phyloP scores from a whole-genome alignment of 169 alveolate species.

The Eimeria mitis region DNA sequence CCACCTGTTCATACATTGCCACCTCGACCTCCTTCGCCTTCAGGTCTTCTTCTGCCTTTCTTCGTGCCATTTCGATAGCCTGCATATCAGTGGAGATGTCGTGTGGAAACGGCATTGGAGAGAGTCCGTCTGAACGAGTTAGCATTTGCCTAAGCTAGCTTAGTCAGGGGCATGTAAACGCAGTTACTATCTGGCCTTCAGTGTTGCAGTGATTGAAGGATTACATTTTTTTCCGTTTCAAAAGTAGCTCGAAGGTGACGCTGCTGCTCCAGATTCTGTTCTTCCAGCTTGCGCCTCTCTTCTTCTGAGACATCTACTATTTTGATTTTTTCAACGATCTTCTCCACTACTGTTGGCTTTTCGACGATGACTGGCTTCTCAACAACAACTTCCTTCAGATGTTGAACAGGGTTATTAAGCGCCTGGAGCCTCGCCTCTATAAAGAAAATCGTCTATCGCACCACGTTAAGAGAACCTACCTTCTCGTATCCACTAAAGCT shows the following conservation, averaged over 20 bases:
- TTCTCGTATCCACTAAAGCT: background rate
- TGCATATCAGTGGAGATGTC: background rate
- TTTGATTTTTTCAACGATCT: slow-evolving; percentile 21
- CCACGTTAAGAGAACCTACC: background rate
- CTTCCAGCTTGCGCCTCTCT: slow-evolving; percentile 49
- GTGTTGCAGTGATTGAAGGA: background rate
- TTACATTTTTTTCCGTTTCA: slow-evolving; percentile 55
- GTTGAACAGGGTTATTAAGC: background rate
- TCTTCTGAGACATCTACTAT: slow-evolving; percentile 38
- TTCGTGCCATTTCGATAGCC: slow-evolving; percentile 49
- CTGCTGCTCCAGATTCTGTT: slow-evolving; percentile 11
- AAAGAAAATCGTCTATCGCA: background rate
- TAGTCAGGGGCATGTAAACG: no score
- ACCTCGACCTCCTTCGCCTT: slow-evolving; percentile 39
- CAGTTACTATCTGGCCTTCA: background rate
- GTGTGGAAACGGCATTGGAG: background rate
- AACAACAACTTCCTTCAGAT: background rate
- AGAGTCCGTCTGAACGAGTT: background rate
- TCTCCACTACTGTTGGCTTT: slow-evolving; percentile 15
- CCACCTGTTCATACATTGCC: slow-evolving; percentile 24
- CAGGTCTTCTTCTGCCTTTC: slow-evolving; percentile 50
- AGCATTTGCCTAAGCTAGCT: no score
- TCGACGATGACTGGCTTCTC: background rate
- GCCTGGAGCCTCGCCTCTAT: slow-evolving; percentile 18
- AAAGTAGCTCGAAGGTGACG: slow-evolving; percentile 39